Evolutionary conservation across 371 early-diverging fungal species (phyloP).

Genomic region (Mortierella polycephala): DNA sequence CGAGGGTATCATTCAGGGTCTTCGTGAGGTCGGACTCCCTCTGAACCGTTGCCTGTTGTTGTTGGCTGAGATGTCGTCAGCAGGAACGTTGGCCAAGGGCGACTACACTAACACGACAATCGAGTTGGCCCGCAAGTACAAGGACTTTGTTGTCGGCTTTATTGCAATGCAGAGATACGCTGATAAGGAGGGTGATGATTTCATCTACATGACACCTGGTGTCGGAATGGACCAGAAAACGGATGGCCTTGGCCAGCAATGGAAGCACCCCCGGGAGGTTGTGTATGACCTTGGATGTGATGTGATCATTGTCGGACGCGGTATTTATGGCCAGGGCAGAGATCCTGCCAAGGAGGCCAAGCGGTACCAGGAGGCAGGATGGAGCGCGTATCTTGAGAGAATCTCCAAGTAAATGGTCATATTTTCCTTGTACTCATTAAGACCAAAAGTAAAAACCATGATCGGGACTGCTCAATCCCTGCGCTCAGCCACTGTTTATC

Average conservation of each 20-base stretch:
- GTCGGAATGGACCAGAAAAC: slow-evolving; percentile 85
- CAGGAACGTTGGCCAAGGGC: slow-evolving; percentile 85
- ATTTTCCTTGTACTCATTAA: no score
- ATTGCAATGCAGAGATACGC: slow-evolving; percentile 83
- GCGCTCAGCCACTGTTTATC: no score
- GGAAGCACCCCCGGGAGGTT: slow-evolving; percentile 90
- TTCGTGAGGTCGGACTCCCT: slow-evolving; percentile 87
- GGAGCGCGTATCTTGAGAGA: slow-evolving; percentile 89
- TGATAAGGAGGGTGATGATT: slow-evolving; percentile 77
- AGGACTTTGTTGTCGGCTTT: slow-evolving; percentile 94
- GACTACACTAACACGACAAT: slow-evolving; percentile 88
- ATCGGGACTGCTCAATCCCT: no score
- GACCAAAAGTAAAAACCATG: no score
- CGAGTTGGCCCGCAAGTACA: slow-evolving; percentile 85
- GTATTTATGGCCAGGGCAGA: slow-evolving; percentile 88
- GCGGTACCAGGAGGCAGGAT: slow-evolving; percentile 91
- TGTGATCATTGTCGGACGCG: slow-evolving; percentile 97
- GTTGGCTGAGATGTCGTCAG: slow-evolving; percentile 96
- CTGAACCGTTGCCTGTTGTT: slow-evolving; percentile 85
- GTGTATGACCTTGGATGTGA: slow-evolving; percentile 88
- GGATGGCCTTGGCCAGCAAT: slow-evolving; percentile 95
- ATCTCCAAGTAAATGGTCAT: slow-evolving; percentile 42
- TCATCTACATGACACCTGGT: slow-evolving; percentile 95
- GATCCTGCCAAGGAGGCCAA: slow-evolving; percentile 78
- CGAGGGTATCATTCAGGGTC: slow-evolving; percentile 93